A percentile compares a stretch with the other conserved stretches of the same genome.
phyloP scores from a whole-genome alignment of 169 alveolate genomes.

The Plasmodium fragile region DNA sequence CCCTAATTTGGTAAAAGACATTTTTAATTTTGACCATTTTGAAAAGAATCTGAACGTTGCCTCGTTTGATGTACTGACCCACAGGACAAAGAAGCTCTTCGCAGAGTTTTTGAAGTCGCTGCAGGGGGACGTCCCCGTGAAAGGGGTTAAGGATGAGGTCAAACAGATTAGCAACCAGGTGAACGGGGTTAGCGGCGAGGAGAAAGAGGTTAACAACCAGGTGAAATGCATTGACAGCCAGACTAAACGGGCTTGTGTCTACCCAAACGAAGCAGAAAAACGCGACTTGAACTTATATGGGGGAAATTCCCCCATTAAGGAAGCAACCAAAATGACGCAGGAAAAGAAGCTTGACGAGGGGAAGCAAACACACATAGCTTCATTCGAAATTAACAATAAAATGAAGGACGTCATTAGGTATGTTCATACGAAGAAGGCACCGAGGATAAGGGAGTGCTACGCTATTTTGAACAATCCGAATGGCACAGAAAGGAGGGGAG shows the following conservation, averaged over 20 bases:
- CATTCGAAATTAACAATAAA: slow-evolving; percentile 33
- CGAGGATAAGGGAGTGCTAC: slow-evolving; percentile 32
- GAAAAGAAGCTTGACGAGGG: not conserved
- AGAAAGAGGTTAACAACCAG: not conserved
- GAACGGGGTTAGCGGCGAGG: not conserved
- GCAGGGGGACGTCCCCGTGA: not conserved
- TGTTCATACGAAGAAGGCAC: slow-evolving; percentile 35
- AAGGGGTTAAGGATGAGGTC: not conserved
- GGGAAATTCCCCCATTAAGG: not conserved
- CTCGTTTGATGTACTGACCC: slow-evolving; percentile 50
- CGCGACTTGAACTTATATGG: not conserved
- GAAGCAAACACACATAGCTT: slow-evolving; percentile 30
- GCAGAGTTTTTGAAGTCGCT: slow-evolving; percentile 20
- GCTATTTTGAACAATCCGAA: slow-evolving; percentile 14
- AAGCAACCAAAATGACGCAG: not conserved
- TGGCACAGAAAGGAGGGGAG: not conserved
- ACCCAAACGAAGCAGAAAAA: not conserved
- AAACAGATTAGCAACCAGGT: not conserved
- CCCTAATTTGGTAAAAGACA: not conserved
- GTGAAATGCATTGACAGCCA: not conserved
- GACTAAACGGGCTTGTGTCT: not conserved
- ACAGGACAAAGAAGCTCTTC: slow-evolving; percentile 38
- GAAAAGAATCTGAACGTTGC: slow-evolving; percentile 19
- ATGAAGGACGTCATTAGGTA: slow-evolving; percentile 50
- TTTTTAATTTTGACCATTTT: slow-evolving; percentile 45